Conservation (phyloP, 257 asterid genomes). For the Datura wrightii region DNA sequence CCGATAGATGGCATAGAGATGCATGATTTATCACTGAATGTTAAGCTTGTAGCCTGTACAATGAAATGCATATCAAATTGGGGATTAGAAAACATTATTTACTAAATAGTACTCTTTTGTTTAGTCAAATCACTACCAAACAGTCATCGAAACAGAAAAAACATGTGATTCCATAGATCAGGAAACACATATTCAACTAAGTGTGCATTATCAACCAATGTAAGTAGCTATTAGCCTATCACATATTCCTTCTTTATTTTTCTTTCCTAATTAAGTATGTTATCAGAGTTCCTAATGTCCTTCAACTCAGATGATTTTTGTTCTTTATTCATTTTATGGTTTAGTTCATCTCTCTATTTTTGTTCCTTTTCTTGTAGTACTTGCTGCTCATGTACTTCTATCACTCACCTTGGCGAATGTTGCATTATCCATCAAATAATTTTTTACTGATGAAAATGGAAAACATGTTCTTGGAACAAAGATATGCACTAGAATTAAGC, state of each 20-base stretch:
- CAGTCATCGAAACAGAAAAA: background rate
- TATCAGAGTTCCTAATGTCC: background rate
- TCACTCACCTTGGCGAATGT: background rate
- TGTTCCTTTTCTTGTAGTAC: background rate
- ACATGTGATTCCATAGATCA: conserved; percentile 18
- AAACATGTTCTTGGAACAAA: background rate
- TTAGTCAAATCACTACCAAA: background rate
- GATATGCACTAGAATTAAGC: background rate
- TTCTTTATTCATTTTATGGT: conserved; percentile 20
- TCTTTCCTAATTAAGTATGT: background rate
- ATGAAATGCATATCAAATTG: conserved; percentile 29
- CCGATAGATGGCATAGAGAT: conserved; percentile 44
- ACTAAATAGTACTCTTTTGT: background rate
- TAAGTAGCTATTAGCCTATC: conserved; percentile 2
- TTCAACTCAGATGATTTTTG: background rate
- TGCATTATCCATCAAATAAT: background rate
- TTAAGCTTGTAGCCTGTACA: conserved; percentile 57
- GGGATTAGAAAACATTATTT: background rate
- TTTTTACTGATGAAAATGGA: conserved; percentile 10
- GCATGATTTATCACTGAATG: conserved; percentile 54
- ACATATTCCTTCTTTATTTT: background rate
- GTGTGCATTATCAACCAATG: background rate
- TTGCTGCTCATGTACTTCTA: background rate
- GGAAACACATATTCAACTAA: background rate
- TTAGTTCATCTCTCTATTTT: conserved; percentile 10